These are phyloP conservation scores for Xylariomycetidae sp. DNA, from an alignment of 2,329 filamentous ascomycete species.

Conservation along the genomic window DNA sequence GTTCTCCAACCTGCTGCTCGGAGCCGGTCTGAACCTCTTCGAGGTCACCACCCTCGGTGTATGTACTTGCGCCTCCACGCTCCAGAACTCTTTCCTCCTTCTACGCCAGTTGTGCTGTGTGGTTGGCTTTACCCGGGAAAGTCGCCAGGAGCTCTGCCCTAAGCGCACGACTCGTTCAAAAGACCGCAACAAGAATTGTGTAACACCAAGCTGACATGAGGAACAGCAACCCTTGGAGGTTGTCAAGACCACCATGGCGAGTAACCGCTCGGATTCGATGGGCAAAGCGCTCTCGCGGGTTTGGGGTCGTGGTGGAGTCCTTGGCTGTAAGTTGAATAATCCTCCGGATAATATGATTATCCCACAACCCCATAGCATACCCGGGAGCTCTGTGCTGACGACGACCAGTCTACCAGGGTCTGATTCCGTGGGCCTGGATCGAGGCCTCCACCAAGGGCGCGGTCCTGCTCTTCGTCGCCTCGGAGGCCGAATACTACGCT, in stretches of 20 bases:
- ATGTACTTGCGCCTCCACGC: neutral
- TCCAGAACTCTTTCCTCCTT: no score
- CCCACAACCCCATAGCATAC: conserved; percentile 1
- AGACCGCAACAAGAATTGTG: no score
- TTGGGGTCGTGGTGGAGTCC: conserved; percentile 86
- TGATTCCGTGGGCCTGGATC: conserved; percentile 99
- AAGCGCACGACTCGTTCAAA: no score
- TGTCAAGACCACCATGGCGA: conserved; percentile 99
- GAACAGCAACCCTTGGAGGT: conserved; percentile 95
- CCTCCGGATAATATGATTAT: neutral
- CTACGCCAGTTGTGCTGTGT: no score
- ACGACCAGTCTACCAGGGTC: conserved; percentile 86
- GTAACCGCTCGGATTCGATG: conserved; percentile 88
- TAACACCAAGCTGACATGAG: no score
- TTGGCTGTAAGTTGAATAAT: conserved; percentile 78
- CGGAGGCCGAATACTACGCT: conserved; percentile 95
- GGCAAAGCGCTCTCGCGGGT: conserved; percentile 73
- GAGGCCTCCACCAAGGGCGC: conserved; percentile 99
- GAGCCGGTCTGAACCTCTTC: conserved; percentile 92
- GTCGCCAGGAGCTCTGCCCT: no score
- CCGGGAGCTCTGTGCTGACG: conserved; percentile 17
- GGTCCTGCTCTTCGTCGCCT: conserved; percentile 97
- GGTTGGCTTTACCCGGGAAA: no score
- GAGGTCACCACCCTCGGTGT: conserved; percentile 56
- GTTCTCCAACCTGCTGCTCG: conserved; percentile 97